Base-by-base conservation (phyloP, 805 yeast species). In the Saturnispora hagleri region DNA sequence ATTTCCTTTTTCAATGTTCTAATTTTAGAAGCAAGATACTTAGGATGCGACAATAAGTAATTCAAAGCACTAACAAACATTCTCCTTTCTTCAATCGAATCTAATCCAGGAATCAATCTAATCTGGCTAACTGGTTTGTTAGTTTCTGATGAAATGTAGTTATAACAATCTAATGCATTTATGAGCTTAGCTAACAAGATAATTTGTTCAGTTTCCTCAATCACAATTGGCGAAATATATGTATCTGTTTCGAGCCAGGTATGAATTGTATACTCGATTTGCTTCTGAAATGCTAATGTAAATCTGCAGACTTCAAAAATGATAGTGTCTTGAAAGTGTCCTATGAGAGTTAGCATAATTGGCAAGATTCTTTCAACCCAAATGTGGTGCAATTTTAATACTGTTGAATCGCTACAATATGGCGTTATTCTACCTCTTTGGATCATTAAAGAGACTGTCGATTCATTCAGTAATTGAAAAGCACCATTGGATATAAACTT, bases 281-380 rank as follows among this genome's bases (percentile, higher is more conserved):
- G 97, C 44, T 76, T 75, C 12, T 76, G 69, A 65, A 86, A 90
- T 33, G 79, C 74, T 20, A 76, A 71, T 3, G 82, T 71, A 55
- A 88, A 85, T 44, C 79, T 69, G 53, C 84, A 76, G 7, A 81
- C 68, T 52, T 88, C 93, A 2, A 88, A 81, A 1, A 84, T 57
- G 2, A 84, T 71, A 43, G 79, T 73, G 1, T 75, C 74, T 0
- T 91, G 91, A 53, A 89, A 78, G 47, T 74, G 76, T 27, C 81
- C 73, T 40, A 88, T 62, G 15, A 87, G 66, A 1, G 78, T 70
- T 47, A 87, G 68, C 20, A 85, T 69, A 5, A 87, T 77, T 0
- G 93, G 82, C 31, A 90, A 70, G 17, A 90, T 67, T 1, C 96
- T 96, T 60, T 83, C 81, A n/a, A 81, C 76, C 97, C 97, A 90